Evolutionary conservation across 2,329 filamentous ascomycete genomes (phyloP).

Genomic region (Cladobotryum mycophilum): DNA sequence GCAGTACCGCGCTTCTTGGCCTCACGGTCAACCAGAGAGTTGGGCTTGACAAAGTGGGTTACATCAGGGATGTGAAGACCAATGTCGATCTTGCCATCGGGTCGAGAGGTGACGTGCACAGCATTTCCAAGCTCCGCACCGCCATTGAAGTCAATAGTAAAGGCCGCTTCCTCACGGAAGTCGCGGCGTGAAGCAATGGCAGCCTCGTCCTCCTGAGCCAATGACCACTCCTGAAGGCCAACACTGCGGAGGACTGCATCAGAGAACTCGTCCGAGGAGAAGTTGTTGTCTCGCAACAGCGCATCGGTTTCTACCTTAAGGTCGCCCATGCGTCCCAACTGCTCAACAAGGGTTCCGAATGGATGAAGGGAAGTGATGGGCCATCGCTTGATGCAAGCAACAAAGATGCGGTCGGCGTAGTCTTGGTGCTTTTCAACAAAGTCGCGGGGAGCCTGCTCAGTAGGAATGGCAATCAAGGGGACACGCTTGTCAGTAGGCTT

Average conservation of each 20-base stretch:
- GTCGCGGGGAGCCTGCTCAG: conserved; percentile 92
- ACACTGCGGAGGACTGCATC: conserved; percentile 93
- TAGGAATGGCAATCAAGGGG: conserved; percentile 94
- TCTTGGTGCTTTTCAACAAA: conserved; percentile 99
- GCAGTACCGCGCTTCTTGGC: conserved; percentile 96
- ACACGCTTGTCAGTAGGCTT: conserved; percentile 99
- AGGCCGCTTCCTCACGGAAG: conserved; percentile 80
- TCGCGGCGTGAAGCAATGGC: conserved; percentile 72
- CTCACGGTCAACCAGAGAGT: conserved; percentile 92
- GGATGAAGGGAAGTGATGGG: conserved; percentile 99
- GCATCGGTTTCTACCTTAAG: conserved; percentile 97
- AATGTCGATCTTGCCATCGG: conserved; percentile 84
- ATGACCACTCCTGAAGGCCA: conserved; percentile 83
- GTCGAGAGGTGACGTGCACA: conserved; percentile 79
- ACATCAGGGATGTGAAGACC: conserved; percentile 94
- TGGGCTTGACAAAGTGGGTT: conserved; percentile 92
- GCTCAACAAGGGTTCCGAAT: conserved; percentile 94
- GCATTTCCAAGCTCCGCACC: conserved; percentile 86
- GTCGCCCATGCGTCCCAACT: conserved; percentile 95
- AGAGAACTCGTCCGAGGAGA: conserved; percentile 93
- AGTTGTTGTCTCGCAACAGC: conserved; percentile 96
- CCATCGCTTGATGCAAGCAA: conserved; percentile 99
- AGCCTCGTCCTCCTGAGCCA: conserved; percentile 75
- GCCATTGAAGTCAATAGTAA: conserved; percentile 88
- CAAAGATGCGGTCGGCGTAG: conserved; percentile 95